Conservation (phyloP, 2,329 filamentous ascomycete genomes). For the Colletotrichum spinosum region DNA sequence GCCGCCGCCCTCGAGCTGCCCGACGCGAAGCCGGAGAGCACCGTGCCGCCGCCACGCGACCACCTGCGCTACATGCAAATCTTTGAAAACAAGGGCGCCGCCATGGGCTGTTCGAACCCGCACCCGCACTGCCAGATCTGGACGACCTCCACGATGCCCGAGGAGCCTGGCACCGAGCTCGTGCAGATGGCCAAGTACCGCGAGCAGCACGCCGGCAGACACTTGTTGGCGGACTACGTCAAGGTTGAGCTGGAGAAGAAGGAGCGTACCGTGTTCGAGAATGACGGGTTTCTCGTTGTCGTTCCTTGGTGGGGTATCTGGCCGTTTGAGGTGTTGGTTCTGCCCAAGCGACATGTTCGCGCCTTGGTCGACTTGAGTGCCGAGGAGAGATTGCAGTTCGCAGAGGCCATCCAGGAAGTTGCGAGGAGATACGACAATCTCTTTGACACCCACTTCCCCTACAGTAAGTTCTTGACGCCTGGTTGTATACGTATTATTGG, state of each 20-base stretch:
- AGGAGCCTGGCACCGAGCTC: conserved; percentile 87
- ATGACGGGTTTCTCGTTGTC: conserved; percentile 84
- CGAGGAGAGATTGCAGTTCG: conserved; percentile 78
- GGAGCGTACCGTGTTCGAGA: conserved; percentile 90
- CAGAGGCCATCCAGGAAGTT: conserved; percentile 87
- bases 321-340: conserved; percentile 95
- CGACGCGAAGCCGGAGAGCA: conserved; percentile 49
- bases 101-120: conserved; percentile 99
- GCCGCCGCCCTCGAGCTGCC: conserved; percentile 55
- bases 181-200: conserved; percentile 83
- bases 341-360: conserved; percentile 86
- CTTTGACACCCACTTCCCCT: conserved; percentile 96
- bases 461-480: conserved; percentile 68
- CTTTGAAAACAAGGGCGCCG: conserved; percentile 97
- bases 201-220: conserved; percentile 75
- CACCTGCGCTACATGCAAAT: conserved; percentile 99
- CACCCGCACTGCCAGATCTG: conserved; percentile 98
- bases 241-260: conserved; percentile 83
- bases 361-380: conserved; percentile 84
- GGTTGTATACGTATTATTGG: background rate
- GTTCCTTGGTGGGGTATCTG: conserved; percentile 98
- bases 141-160: conserved; percentile 91
- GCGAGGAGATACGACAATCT: conserved; percentile 95
- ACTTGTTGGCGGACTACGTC: conserved; percentile 89
- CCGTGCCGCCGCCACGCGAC: conserved; percentile 68